A percentile compares a stretch with the other conserved stretches of the same genome.
Conservation (phyloP, 2,329 filamentous ascomycete genomes). For the Colletotrichum agaves region DNA sequence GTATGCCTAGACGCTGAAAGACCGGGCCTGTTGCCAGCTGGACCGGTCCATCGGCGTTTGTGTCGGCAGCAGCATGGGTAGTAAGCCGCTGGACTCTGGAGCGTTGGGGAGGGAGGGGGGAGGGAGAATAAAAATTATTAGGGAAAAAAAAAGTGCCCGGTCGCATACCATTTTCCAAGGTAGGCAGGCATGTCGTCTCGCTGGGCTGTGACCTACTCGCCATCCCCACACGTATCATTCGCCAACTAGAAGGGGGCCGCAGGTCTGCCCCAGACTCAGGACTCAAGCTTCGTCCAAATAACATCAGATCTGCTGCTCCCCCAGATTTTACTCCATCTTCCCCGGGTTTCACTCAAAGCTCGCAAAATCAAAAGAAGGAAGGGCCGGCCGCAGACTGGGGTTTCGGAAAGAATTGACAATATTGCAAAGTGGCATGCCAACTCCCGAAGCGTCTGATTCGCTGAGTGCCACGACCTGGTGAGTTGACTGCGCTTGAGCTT, state of each 20-base stretch:
- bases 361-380: background rate
- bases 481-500: conserved; percentile 27
- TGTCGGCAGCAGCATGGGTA: too few relatives aligned
- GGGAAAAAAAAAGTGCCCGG: background rate
- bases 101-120: too few relatives aligned
- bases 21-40: background rate
- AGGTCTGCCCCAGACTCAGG: too few relatives aligned
- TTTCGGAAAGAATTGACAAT: conserved; percentile 34
- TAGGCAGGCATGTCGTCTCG: conserved; percentile 25
- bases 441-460: conserved; percentile 39
- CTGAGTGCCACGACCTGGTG: conserved; percentile 39
- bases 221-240: conserved; percentile 33
- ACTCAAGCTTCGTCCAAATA: conserved; percentile 22
- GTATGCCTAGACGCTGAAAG: too few relatives aligned
- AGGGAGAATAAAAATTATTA: background rate
- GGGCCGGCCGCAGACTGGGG: conserved; percentile 16
- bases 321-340: conserved; percentile 38
- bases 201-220: conserved; percentile 20
- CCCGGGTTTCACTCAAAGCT: conserved; percentile 36
- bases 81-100: too few relatives aligned
- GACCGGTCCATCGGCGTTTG: conserved; percentile 6
- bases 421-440: conserved; percentile 34
- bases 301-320: conserved; percentile 34
- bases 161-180: background rate
- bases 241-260: conserved; percentile 1